A percentile compares a stretch with the other conserved stretches of the same genome.
Conservation (phyloP, 2,329 filamentous ascomycete genomes). For the Trichoderma hamatum region DNA sequence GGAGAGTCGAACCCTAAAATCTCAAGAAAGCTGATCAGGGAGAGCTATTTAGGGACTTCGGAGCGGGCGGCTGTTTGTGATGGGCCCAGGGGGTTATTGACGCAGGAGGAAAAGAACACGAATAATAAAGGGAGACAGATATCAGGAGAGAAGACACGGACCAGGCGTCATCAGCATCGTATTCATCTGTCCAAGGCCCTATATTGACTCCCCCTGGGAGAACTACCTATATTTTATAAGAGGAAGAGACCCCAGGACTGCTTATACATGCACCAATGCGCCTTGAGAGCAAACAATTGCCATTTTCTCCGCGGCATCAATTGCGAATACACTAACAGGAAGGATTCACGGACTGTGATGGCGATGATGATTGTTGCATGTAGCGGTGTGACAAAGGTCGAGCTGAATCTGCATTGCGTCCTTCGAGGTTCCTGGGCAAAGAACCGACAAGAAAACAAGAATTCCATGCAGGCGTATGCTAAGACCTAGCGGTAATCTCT, state of each 20-base stretch:
- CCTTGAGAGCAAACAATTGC: not conserved
- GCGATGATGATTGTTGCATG: not conserved
- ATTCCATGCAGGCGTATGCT: not conserved
- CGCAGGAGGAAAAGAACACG: not conserved
- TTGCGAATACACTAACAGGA: not conserved
- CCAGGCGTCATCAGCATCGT: constrained; percentile 17
- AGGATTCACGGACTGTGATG: not conserved
- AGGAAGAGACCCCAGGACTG: not conserved
- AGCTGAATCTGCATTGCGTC: constrained; percentile 9
- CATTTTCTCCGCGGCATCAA: not conserved
- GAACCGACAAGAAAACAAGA: no score
- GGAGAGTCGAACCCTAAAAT: not conserved
- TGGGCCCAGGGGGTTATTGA: not conserved
- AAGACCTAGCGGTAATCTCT: not conserved
- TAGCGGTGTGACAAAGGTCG: constrained; percentile 11
- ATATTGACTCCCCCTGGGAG: not conserved
- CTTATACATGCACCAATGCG: not conserved
- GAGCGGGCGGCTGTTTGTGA: not conserved
- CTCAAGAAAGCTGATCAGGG: not conserved
- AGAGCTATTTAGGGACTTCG: constrained; percentile 6
- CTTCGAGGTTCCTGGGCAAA: not conserved
- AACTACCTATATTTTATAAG: not conserved
- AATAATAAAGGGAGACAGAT: not conserved
- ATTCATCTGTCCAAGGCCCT: not conserved
- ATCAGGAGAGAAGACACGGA: constrained; percentile 12